Base-by-base conservation (phyloP, 78 protist genomes). In the Guillardia theta region DNA sequence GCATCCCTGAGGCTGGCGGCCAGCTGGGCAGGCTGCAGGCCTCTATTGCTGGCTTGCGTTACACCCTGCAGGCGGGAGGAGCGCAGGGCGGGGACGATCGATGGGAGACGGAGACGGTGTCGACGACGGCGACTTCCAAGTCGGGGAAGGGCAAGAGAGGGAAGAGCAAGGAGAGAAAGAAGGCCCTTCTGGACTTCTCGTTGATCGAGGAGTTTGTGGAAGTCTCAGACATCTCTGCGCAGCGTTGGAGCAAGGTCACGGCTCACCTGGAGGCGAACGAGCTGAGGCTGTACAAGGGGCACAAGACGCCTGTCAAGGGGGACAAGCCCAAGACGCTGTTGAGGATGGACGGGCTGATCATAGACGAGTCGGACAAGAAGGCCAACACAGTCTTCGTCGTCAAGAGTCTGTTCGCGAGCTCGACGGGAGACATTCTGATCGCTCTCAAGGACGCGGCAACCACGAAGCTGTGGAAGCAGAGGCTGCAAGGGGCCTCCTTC, bases 401-500 rank as follows among this genome's bases (percentile, higher is more conserved):
- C 70, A 70, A 70, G 41, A 22, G 36, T 33, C 83, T 70, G 27
- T 70, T 70, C 41, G 33, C 45, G 8, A 70, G 12, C 41, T 70
- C 83, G 46, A 1, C 33, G 22, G 83, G 83, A 1, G 83, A 70
- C 83, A 12, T 70, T 12, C 9, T 70, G 36, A 36, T 70, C 46
- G 9, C 45, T 36, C 0, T 70, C 10, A 22, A 36, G 10, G 83
- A 70, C 83, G 83, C 33, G 21, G 36, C n/a, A 43, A 70, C 83
- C 8, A 22, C 22, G 46, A 70, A 70, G 41, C 15, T 22, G 45
- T 70, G 83, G 83, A 70, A 33, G 83, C 46, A 70, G 83, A 36
- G 83, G 46, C 83, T 70, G 36, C 83, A 70, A 43, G 83, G 46
- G 6, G 83, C 83, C n/a, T 70, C 83, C 41, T 70, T 70, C 83